Percentiles rank a stretch among this genome's conserved stretches.
These are phyloP conservation scores for Massariosphaeria phaeospora DNA, from an alignment of 495 filamentous ascomycete genomes.

Conservation along the genomic window DNA sequence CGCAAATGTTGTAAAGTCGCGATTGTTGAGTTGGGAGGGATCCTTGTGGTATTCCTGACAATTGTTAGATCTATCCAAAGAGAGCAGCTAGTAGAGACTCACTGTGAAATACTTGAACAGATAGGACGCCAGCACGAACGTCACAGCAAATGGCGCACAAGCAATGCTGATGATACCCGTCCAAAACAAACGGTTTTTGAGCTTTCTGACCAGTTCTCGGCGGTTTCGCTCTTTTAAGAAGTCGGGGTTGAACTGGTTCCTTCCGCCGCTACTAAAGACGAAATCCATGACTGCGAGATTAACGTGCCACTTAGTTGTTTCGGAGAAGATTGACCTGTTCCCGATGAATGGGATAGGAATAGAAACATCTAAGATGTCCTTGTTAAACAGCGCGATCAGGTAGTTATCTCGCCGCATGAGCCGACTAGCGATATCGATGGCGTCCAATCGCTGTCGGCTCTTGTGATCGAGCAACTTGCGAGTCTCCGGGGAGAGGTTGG, in stretches of 20 bases:
- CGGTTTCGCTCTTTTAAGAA: conserved; percentile 81
- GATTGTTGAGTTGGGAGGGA: conserved; percentile 72
- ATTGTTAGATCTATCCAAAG: conserved; percentile 1
- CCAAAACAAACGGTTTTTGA: conserved; percentile 72
- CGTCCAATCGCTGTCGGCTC: conserved; percentile 93
- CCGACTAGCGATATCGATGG: conserved; percentile 93
- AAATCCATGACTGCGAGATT: conserved; percentile 86
- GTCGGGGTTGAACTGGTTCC: conserved; percentile 67
- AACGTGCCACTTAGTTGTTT: conserved; percentile 82
- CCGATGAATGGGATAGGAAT: conserved; percentile 78
- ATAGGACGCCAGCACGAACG: conserved; percentile 78
- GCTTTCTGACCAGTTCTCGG: conserved; percentile 65
- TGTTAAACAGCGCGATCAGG: conserved; percentile 92
- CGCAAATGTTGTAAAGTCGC: conserved; percentile 86
- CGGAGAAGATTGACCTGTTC: conserved; percentile 72
- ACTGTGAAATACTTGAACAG: conserved; percentile 90
- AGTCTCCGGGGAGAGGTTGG: conserved; percentile 54
- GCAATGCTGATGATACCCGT: conserved; percentile 81
- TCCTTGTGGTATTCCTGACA: conserved; percentile 83
- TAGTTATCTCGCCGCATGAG: conserved; percentile 97
- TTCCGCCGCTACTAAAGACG: conserved; percentile 74
- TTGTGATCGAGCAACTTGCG: conserved; percentile 71
- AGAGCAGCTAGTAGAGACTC: conserved; percentile 29
- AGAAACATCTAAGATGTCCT: conserved; percentile 83
- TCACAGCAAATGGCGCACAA: conserved; percentile 74